Percentiles rank a stretch among this genome's conserved stretches.
phyloP scores from a whole-genome alignment of 495 filamentous ascomycete genomes.

The Xylaria curta region DNA sequence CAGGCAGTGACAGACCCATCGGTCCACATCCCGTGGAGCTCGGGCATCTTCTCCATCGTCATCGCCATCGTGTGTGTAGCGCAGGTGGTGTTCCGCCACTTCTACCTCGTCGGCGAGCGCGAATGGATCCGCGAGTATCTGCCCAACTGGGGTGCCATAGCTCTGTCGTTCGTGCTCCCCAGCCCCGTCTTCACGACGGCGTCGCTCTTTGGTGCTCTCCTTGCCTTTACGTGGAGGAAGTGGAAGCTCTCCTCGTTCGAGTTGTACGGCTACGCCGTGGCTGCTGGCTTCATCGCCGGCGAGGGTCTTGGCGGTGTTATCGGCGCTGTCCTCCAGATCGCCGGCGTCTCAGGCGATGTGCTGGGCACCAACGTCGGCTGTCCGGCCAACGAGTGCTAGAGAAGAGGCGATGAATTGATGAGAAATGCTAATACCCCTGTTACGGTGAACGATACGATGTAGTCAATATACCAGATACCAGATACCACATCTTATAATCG shows the following conservation, averaged over 20 bases:
- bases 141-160: conserved; percentile 72
- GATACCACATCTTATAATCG: conserved; percentile 19
- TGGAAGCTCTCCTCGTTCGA: conserved; percentile 62
- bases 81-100: conserved; percentile 65
- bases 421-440: conserved; percentile 30
- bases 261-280: conserved; percentile 68
- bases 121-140: conserved; percentile 64
- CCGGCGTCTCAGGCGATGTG: conserved; percentile 51
- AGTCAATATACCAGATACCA: conserved; percentile 10
- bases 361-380: conserved; percentile 59
- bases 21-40: conserved; percentile 61
- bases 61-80: conserved; percentile 56
- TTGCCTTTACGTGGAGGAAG: conserved; percentile 65
- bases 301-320: conserved; percentile 72
- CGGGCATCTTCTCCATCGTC: conserved; percentile 63
- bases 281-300: conserved; percentile 71
- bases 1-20: conserved; percentile 66
- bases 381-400: conserved; percentile 44
- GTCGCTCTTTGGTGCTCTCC: conserved; percentile 62
- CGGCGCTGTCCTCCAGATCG: conserved; percentile 62
- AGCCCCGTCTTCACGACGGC: conserved; percentile 62
- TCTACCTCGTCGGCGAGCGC: conserved; percentile 58
- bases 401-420: not conserved
- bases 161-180: conserved; percentile 67
- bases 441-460: conserved; percentile 16